Base-by-base conservation (phyloP, 2,329 filamentous ascomycete genomes). In the Ploettnerulaceae sp. region DNA sequence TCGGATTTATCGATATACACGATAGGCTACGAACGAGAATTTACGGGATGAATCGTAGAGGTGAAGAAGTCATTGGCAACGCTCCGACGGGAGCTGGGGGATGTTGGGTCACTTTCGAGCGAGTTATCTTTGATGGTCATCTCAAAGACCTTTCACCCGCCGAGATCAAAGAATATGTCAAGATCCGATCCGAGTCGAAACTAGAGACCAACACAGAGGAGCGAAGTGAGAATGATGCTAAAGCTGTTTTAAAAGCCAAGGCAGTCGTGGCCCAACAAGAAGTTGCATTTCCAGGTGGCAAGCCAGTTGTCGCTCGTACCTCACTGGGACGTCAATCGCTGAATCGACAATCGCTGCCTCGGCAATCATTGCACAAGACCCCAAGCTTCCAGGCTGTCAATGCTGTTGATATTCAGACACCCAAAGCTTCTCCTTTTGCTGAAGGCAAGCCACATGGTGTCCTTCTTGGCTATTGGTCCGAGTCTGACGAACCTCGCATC, bases 81-180 rank as follows among this genome's bases (percentile, higher is more conserved):
- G 66, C 69, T 21, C 78, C 77, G 1, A 72, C 75, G 2, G 79
- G 77, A 0, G 75, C 77, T 1, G 78, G 78, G 17, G 78, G 76
- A 43, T 81, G 77, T 59, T 82, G 78, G 79, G 77, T 82, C 18
- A 81, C 77, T 0, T 82, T 82, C 54, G 75, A 80, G 47, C 69
- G 75, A 15, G 71, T 82, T 22, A 71, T 79, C 17, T 82, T 82
- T 56, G 73, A 75, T 2, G 61, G 72, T 6, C 76, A 81, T 47
- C 71, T 83, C 0, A 66, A 76, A 11, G 71, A 71, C 2, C 64
- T 81, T 4, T 73, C 77, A 41, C 72, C 81, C 37, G 70, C 74
- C 21, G 72, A 79, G 24, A 63, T 83, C 24, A 82, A 82, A 56
- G 79, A 82, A 57, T 83, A 78, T 47, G 77, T 82, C 39, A 76